Evolutionary conservation across 495 filamentous ascomycete genomes (phyloP).

Genomic region (Chaetomium cochliodes): DNA sequence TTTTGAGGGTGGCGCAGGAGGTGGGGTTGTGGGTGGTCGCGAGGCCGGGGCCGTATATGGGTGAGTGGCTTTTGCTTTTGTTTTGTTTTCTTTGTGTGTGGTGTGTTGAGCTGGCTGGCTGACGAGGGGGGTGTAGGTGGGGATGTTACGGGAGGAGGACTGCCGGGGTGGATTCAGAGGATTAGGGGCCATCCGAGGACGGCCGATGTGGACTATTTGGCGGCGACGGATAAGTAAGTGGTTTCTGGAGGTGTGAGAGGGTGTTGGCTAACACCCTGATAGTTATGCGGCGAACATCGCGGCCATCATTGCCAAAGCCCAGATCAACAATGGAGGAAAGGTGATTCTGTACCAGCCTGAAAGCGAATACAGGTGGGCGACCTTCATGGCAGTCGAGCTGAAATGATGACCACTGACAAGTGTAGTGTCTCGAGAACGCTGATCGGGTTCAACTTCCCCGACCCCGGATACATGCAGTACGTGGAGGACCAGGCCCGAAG

Average conservation of each 20-base stretch:
- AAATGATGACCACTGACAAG: neutral
- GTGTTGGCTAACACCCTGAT: neutral
- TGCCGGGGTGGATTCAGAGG: conserved; percentile 55
- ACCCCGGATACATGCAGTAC: conserved; percentile 66
- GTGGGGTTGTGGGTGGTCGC: conserved; percentile 74
- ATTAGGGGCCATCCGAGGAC: conserved; percentile 62
- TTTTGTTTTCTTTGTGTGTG: neutral
- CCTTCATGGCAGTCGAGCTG: too few relatives aligned
- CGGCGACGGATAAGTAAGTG: conserved; percentile 59
- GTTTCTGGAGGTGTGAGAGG: neutral
- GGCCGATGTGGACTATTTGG: conserved; percentile 56
- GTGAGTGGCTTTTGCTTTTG: conserved; percentile 11
- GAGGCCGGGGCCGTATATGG: conserved; percentile 55
- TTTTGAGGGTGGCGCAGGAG: conserved; percentile 68
- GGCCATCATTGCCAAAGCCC: conserved; percentile 65
- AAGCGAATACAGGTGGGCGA: conserved; percentile 61
- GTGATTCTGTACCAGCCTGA: conserved; percentile 77
- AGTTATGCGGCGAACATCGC: conserved; percentile 55
- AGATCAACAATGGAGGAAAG: conserved; percentile 77
- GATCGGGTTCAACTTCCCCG: conserved; percentile 44
- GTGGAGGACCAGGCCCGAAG: conserved; percentile 65
- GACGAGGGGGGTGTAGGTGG: conserved; percentile 35
- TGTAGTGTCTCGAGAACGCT: neutral
- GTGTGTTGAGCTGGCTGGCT: neutral
- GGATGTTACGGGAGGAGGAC: conserved; percentile 47